Percentiles rank a stretch among this genome's conserved stretches.
phyloP scores from a whole-genome alignment of 768 basidiomycete species.

The Mycena albidolilacea region DNA sequence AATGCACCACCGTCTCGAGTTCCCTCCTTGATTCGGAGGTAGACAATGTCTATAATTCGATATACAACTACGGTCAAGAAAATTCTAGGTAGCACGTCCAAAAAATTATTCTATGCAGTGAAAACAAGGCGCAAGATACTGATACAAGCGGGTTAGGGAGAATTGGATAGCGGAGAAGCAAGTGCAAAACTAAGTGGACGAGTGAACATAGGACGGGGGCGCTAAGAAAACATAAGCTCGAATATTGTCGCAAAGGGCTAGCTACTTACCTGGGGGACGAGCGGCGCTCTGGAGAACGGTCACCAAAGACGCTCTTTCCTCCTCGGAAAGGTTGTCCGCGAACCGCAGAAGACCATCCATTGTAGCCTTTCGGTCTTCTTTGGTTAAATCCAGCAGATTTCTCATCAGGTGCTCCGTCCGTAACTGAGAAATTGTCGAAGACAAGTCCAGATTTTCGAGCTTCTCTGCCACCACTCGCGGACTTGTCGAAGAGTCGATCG shows the following conservation, averaged over 20 bases:
- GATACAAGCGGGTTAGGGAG: slow-evolving; percentile 5
- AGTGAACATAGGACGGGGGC: slow-evolving; percentile 30
- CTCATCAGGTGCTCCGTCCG: slow-evolving; percentile 79
- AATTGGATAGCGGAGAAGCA: background rate
- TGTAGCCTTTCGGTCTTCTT: slow-evolving; percentile 84
- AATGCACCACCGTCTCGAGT: slow-evolving; percentile 6
- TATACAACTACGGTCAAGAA: slow-evolving; percentile 12
- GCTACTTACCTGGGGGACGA: slow-evolving; percentile 70
- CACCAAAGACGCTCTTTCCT: slow-evolving; percentile 77
- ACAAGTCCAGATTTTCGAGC: slow-evolving; percentile 80
- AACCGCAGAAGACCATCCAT: slow-evolving; percentile 81
- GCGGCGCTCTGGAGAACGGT: slow-evolving; percentile 71
- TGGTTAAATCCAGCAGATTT: slow-evolving; percentile 75
- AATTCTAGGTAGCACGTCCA: slow-evolving; percentile 4
- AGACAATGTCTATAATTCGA: background rate
- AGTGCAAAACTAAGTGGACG: slow-evolving; percentile 9
- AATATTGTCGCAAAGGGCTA: background rate
- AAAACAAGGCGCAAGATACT: background rate
- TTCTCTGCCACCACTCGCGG: slow-evolving; percentile 73
- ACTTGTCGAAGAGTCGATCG: slow-evolving; percentile 65
- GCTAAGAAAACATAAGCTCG: slow-evolving; percentile 16
- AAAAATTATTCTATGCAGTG: slow-evolving; percentile 27
- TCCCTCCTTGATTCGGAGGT: background rate
- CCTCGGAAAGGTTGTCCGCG: slow-evolving; percentile 79
- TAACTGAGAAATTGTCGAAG: slow-evolving; percentile 73